Base-by-base conservation (phyloP, 345 rosid genomes). In the Psidium guajava region DNA sequence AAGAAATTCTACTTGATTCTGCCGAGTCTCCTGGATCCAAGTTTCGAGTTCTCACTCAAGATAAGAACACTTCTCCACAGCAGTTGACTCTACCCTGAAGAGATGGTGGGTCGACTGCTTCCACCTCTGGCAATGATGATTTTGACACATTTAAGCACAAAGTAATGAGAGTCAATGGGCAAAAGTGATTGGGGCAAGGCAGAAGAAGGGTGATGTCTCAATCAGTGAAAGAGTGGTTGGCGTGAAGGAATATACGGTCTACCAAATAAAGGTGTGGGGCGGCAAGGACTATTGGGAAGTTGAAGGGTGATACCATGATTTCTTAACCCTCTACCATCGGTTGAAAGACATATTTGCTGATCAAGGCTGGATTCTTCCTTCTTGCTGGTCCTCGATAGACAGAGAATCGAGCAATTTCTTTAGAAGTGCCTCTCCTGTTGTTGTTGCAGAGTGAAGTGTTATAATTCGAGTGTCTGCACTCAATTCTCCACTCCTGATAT, bases 231-330 rank as follows among this genome's bases (percentile, higher is more conserved):
- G 98, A 87, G 91, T 97, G 87, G 98, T 97, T 89, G 61, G 98
- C 27, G 98, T 97, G 80, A 96, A 91, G 92, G 97, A 95, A 89
- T 97, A 93, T 86, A 96, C 98, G 36, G 95, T 95, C 27, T 96
- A 97, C 89, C 86, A 84, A 88, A 92, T 97, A 89, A 93, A 88
- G 86, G 96, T 96, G 86, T 91, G 95, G 95, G 90, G 96, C 81
- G 96, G 97, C 86, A 86, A 90, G 73, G 93, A 94, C 87, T 91
- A 91, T 56, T 97, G 99, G 99, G 98, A 94, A 87, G 93, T 97
- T 84, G 98, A 96, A 89, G 93, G 96, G 97, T 86, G 87, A 91
- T 97, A 96, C 86, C 98, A 98, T 58, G 98, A 97, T 90, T 97
- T 96, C 88, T 91, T 86, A 88, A 94, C 96, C 59, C 98, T 96